Percentiles rank a stretch among this genome's conserved stretches.
These are phyloP conservation scores for Silybum marianum DNA, from an alignment of 129 eudicot species.

Conservation along the genomic window DNA sequence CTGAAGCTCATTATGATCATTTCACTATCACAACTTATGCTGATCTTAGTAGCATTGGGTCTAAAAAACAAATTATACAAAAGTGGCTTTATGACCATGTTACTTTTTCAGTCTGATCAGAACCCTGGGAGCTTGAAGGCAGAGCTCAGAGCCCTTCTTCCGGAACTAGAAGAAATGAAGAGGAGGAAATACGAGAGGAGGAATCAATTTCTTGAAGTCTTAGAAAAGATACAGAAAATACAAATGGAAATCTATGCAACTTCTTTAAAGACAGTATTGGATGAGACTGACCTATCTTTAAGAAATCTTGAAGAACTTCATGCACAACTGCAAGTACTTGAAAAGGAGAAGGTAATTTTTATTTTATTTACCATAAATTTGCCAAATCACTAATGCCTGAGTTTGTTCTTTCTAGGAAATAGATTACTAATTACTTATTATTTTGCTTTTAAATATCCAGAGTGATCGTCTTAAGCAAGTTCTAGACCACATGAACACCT, in stretches of 20 bases:
- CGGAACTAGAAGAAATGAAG: constrained; percentile 84
- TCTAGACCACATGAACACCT: constrained; percentile 46
- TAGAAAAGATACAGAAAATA: constrained; percentile 69
- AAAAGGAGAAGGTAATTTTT: constrained; percentile 73
- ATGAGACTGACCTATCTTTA: constrained; percentile 73
- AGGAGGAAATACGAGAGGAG: constrained; percentile 71
- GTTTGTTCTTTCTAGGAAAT: neutral
- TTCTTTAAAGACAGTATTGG: constrained; percentile 38
- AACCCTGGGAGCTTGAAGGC: constrained; percentile 70
- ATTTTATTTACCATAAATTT: neutral
- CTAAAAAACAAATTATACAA: constrained; percentile 1
- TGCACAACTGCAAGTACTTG: constrained; percentile 64
- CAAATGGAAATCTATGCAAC: constrained; percentile 55
- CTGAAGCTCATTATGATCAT: neutral
- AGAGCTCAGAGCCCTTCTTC: constrained; percentile 72
- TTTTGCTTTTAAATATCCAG: constrained; percentile 43
- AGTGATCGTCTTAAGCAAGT: constrained; percentile 77
- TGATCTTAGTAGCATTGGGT: constrained; percentile 1
- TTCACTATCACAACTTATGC: neutral
- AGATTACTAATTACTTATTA: neutral
- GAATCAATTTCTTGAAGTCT: constrained; percentile 62
- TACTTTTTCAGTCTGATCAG: constrained; percentile 65
- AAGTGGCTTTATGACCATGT: constrained; percentile 1
- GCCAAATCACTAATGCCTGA: neutral
- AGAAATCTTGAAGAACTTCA: constrained; percentile 82